Percentiles rank a stretch among this genome's conserved stretches.
Evolutionary conservation across 2,329 filamentous ascomycete species (phyloP).

Genomic region (Fusarium concolor): DNA sequence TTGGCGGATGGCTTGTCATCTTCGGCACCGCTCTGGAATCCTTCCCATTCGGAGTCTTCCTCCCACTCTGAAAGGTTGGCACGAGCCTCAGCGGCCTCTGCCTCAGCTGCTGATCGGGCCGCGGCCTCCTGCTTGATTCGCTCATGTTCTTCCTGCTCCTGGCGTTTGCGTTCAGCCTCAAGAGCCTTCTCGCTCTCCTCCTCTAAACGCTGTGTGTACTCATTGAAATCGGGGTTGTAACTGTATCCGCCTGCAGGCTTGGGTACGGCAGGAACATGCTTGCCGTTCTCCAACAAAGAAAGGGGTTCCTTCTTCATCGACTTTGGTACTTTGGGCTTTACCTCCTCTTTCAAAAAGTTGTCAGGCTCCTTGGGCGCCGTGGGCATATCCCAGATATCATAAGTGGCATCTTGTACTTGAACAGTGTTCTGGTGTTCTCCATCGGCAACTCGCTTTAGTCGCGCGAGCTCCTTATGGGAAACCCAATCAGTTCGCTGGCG

Average conservation of each 20-base stretch:
- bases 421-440: constrained; percentile 70
- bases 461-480: constrained; percentile 83
- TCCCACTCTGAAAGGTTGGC: constrained; percentile 78
- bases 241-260: constrained; percentile 86
- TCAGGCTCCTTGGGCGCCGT: constrained; percentile 56
- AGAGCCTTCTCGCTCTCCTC: constrained; percentile 83
- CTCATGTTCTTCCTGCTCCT: constrained; percentile 75
- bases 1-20: constrained; percentile 72
- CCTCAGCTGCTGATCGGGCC: constrained; percentile 76
- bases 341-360: constrained; percentile 73
- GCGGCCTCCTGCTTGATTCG: constrained; percentile 74
- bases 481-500: constrained; percentile 82
- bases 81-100: constrained; percentile 77
- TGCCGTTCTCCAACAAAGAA: constrained; percentile 85
- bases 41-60: constrained; percentile 92
- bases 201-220: constrained; percentile 82
- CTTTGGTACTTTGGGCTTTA: constrained; percentile 75
- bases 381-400: constrained; percentile 81
- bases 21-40: constrained; percentile 84
- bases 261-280: constrained; percentile 79
- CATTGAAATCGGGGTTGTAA: constrained; percentile 90
- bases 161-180: constrained; percentile 79
- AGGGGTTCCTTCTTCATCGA: constrained; percentile 83
- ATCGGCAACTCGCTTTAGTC: constrained; percentile 82
- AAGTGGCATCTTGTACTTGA: constrained; percentile 70